A percentile compares a stretch with the other conserved stretches of the same genome.
These are phyloP conservation scores for Trichosporon sp. DNA, from an alignment of 1,284 basidiomycete genomes.

Conservation along the genomic window DNA sequence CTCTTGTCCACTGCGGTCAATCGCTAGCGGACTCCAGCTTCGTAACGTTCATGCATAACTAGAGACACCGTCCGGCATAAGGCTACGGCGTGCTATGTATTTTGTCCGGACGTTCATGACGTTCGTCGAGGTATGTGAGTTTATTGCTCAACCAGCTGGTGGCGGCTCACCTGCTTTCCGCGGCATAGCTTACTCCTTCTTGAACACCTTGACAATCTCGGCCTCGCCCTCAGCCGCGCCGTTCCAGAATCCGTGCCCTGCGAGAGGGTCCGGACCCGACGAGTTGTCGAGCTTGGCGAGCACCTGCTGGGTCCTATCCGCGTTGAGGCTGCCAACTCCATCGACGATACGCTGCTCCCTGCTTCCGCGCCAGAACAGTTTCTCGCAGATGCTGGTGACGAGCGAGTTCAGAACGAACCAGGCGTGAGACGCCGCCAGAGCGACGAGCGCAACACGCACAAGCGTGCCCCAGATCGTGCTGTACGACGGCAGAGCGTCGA, in stretches of 20 bases:
- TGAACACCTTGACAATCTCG: slow-evolving; percentile 43
- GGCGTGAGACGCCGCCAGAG: slow-evolving; percentile 77
- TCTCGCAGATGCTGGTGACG: slow-evolving; percentile 72
- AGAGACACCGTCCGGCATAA: neutral
- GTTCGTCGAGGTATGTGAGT: no score
- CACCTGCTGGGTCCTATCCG: slow-evolving; percentile 15
- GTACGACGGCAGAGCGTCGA: slow-evolving; percentile 39
- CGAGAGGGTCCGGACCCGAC: neutral
- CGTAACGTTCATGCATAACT: slow-evolving; percentile 3
- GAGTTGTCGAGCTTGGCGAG: slow-evolving; percentile 25
- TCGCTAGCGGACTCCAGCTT: neutral
- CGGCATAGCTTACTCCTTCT: slow-evolving; percentile 38
- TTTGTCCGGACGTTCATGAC: neutral
- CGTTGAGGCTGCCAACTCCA: neutral
- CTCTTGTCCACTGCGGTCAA: no score
- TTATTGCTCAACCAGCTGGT: neutral
- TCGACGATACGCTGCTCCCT: slow-evolving; percentile 60
- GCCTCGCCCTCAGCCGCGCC: slow-evolving; percentile 47
- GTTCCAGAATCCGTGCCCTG: slow-evolving; percentile 46
- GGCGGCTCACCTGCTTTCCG: no score
- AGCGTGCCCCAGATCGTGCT: slow-evolving; percentile 56
- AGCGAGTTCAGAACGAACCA: slow-evolving; percentile 68
- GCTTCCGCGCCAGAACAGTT: slow-evolving; percentile 72
- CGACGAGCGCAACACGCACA: slow-evolving; percentile 69
- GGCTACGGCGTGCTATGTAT: neutral